Evolutionary conservation across 2,329 filamentous ascomycete species (phyloP), one percentile per base, ranked within the genome.

Genomic region (Exophiala xenobiotica): DNA sequence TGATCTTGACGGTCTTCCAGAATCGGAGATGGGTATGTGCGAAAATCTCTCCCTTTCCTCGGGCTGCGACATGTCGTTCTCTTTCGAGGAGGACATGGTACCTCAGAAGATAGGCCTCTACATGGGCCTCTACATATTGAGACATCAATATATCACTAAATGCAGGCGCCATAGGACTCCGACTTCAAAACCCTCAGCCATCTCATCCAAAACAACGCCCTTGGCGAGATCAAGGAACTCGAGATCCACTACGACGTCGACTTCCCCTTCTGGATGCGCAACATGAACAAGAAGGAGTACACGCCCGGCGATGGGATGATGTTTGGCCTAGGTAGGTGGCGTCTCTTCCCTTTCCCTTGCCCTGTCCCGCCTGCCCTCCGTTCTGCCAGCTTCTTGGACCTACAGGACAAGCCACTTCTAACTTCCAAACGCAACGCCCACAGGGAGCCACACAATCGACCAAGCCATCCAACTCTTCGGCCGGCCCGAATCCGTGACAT

Each of bases 241-340:
- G 81, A 90, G 68, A 86, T 85, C 16, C 87, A 91, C 71, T 91
- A 90, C 64, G 88, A 92, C 67, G 81, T 87, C 20, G 84, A 86
- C 31, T 45, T 46, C 20, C 51, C 54, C 4, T 46, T 50, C 22
- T 57, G 54, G 54, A 50, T 57, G 37, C 19, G 38, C 16, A 35
- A 42, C 20, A 48, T 47, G 54, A 54, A 44, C 7, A 49, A 90
- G 74, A 79, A 77, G 35, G 74, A 86, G 50, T 70, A 75, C 24
- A 79, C 85, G 14, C 74, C 83, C 8, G 87, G 83, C 9, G 82
- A 85, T 27, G 85, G 86, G 27, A 82, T 76, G 33, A 72, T 90
- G 20, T 90, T 85, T 63, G 88, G 90, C 62, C 75, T 91, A 1
- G 88, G 88, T 41, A 62, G 47, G 51, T 37, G 4, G 5, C n/a